Evolutionary conservation across 2,329 filamentous ascomycete genomes (phyloP), one percentile per base, ranked within the genome.

Genomic region (Ophiocordyceps camponoti-rufipedis): DNA sequence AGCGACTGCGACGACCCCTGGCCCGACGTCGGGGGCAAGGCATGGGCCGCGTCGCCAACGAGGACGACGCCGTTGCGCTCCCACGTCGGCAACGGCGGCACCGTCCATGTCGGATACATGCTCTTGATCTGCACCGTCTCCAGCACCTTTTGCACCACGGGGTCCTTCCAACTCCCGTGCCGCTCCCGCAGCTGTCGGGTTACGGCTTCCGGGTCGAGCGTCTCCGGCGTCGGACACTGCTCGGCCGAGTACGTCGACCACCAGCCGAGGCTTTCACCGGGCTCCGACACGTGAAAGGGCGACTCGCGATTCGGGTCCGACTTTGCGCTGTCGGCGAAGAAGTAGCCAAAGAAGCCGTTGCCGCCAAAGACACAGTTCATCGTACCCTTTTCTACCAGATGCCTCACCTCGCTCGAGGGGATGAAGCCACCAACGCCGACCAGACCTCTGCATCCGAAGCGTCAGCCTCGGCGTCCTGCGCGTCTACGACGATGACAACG

Each of bases 341-440:
- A 54, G 11, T 54, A 54, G 19, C 52, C 51, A 43, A 54, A 54
- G 48, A 52, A 54, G 13, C 52, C 52, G 29, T 52, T 54, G 32
- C 48, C 48, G 11, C 52, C 51, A 41, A 52, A 51, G 16, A 53
- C 47, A 32, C 51, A 54, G 35, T 50, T 53, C 46, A 54, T 52
- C 4, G 52, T 52, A 1, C 51, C 51, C 12, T 44, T 49, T 19
- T 54, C 48, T 13, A 53, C 50, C 11, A 45, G 38, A 23, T 47
- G 46, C 45, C 44, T 44, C n/a, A 53, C n/a, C 3, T 48, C 43
- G 3, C 41, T 33, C 23, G 48, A 45, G 0, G 49, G 50, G 6
- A 53, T 35, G 29, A 53, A 54, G 18, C 52, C 52, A 13, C 52
- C 52, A 13, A 54, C 46, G 4, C 51, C 52, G n/a, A 47, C 49